phyloP scores from a whole-genome alignment of 257 asterid genomes.

The Nicotiana attenuata region DNA sequence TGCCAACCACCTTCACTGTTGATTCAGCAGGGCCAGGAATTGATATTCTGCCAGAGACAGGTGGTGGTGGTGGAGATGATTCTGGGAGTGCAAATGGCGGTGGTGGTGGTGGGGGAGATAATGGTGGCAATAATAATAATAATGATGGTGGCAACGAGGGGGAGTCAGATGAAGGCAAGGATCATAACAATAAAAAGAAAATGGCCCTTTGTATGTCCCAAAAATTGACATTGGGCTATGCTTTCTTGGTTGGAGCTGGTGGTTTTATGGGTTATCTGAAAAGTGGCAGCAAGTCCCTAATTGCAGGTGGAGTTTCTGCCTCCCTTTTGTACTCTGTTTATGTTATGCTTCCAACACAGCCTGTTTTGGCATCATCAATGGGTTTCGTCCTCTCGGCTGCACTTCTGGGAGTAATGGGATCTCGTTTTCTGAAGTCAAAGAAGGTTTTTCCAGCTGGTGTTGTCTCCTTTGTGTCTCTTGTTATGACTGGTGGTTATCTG shows the following conservation, averaged over 20 bases:
- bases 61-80: constrained; percentile 64
- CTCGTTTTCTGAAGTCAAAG: constrained; percentile 71
- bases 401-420: constrained; percentile 80
- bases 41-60: constrained; percentile 58
- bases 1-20: constrained; percentile 58
- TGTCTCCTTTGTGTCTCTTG: constrained; percentile 59
- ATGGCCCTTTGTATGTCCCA: constrained; percentile 81
- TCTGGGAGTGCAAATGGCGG: constrained; percentile 31
- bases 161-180: constrained; percentile 21
- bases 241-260: constrained; percentile 73
- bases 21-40: constrained; percentile 56
- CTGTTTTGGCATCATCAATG: constrained; percentile 67
- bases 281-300: constrained; percentile 80
- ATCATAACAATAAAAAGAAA: constrained; percentile 33
- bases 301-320: constrained; percentile 72
- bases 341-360: constrained; percentile 59
- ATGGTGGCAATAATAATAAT: constrained; percentile 27
- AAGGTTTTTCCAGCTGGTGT: constrained; percentile 90
- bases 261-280: constrained; percentile 85
- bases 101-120: constrained; percentile 35
- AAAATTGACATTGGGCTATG: constrained; percentile 75
- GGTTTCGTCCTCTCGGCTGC: constrained; percentile 66
- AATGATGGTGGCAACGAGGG: constrained; percentile 17
- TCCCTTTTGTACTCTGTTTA: constrained; percentile 44
- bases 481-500: constrained; percentile 85